Base-by-base conservation (phyloP, 2,329 filamentous ascomycete genomes). In the Aureobasidium musti region DNA sequence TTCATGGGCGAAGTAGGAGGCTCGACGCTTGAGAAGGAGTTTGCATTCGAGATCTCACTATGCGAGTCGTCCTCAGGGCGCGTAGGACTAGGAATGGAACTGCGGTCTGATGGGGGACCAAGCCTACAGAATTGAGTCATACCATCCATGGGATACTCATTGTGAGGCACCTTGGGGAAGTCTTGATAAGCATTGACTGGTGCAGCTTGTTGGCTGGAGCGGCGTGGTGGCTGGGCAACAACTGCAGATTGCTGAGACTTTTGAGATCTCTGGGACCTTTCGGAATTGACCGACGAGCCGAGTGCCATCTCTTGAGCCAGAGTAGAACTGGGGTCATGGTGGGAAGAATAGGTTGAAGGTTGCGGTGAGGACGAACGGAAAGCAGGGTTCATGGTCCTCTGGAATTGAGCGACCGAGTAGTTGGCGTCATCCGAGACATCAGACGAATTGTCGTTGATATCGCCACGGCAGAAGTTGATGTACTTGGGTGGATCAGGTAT, bases 51-150 rank as follows among this genome's bases (percentile, higher is more conserved):
- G 75, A 91, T 91, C 70, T 97, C 94, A 78, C 94, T 98, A 67
- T 75, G 73, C 57, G 91, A 95, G 73, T 96, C 93, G 87, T 76
- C 92, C 17, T 89, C 89, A 54, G 92, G 91, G 53, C 92, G 86
- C 59, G 86, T 87, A 28, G 88, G 86, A 69, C 87, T 89, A 52
- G 85, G 87, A 26, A 84, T 84, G 30, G 89, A 89, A 78, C 84
- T 92, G 78, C 79, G 86, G 79, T 89, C 87, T n/a, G 87, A 89
- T 59, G 84, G 84, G 45, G 89, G 85, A 4, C 88, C 90, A 45
- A 91, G 88, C 68, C 92, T 88, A 78, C 94, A 98, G 69, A 97
- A 89, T 86, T 98, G 96, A 0, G 94, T 97, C 92, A 98, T 98
- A 5, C 93, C 94, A 75, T 98, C 94, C 77, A 90, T 87, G 0